Evolutionary conservation across 2,329 filamentous ascomycete genomes (phyloP).

Genomic region (Pseudogymnoascus sp.): DNA sequence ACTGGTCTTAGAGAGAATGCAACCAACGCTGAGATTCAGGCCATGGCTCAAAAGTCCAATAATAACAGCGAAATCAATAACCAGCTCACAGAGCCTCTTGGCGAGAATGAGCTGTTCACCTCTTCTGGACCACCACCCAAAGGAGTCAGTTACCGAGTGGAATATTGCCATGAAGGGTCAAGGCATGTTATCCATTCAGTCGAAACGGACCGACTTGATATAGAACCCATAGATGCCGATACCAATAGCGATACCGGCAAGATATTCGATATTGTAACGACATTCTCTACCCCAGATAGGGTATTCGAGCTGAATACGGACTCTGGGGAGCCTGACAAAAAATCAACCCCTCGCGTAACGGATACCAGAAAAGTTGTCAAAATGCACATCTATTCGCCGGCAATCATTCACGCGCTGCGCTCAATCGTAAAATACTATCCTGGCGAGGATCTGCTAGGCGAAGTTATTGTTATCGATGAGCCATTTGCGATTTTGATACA

Average conservation of each 20-base stretch:
- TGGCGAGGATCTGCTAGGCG: neutral
- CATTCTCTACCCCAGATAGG: neutral
- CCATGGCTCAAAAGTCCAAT: no score
- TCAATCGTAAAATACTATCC: neutral
- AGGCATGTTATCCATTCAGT: neutral
- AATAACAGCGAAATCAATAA: no score
- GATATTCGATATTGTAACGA: neutral
- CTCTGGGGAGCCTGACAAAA: neutral
- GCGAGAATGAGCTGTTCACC: neutral
- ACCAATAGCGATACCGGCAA: neutral
- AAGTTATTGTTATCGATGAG: neutral
- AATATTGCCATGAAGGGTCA: neutral
- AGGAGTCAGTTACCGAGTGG: neutral
- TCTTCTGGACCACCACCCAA: neutral
- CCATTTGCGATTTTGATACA: neutral
- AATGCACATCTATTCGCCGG: neutral
- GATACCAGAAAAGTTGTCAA: neutral
- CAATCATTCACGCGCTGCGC: neutral
- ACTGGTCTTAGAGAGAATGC: neutral
- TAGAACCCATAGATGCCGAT: neutral
- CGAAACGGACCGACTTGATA: neutral
- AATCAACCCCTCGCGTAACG: neutral
- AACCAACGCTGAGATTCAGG: no score
- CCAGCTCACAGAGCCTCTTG: neutral
- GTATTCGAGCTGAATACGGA: neutral